phyloP scores from a whole-genome alignment of 106 monocot species.

The Amphibolis antarctica region DNA sequence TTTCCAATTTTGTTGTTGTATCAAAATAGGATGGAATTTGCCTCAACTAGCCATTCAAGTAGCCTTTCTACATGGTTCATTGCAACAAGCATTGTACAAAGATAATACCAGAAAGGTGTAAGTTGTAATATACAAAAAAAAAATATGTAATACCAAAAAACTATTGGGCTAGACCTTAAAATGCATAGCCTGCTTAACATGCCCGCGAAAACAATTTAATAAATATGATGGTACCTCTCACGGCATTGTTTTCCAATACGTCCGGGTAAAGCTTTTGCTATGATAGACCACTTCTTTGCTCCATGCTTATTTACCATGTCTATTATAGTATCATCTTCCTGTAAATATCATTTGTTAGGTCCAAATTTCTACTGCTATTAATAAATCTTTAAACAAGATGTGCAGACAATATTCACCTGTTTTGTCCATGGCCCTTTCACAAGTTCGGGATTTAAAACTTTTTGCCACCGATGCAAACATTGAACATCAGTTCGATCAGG shows the following conservation, averaged over 20 bases:
- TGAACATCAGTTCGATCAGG: conserved; percentile 80
- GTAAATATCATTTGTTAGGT: conserved; percentile 2
- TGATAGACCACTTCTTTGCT: conserved; percentile 86
- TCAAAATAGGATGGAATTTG: too few relatives aligned
- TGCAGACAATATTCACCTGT: conserved; percentile 37
- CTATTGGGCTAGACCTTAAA: too few relatives aligned
- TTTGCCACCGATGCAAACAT: conserved; percentile 96
- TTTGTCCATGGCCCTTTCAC: conserved; percentile 98
- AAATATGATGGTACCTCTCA: conserved; percentile 22
- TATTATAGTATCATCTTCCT: conserved; percentile 93
- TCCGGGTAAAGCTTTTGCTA: conserved; percentile 79
- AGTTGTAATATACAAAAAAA: neutral
- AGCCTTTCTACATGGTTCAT: too few relatives aligned
- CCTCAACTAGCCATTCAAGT: too few relatives aligned
- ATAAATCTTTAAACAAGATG: too few relatives aligned
- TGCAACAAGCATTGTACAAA: too few relatives aligned
- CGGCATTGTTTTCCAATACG: conserved; percentile 96
- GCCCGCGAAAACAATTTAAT: neutral
- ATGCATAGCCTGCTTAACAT: neutral
- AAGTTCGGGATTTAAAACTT: conserved; percentile 92
- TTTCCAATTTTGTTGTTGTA: too few relatives aligned
- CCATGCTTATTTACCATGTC: conserved; percentile 72
- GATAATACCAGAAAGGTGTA: too few relatives aligned
- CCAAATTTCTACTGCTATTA: too few relatives aligned
- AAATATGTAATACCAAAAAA: neutral